phyloP scores from a whole-genome alignment of 2,329 filamentous ascomycete species.

The Penicillium sp. region DNA sequence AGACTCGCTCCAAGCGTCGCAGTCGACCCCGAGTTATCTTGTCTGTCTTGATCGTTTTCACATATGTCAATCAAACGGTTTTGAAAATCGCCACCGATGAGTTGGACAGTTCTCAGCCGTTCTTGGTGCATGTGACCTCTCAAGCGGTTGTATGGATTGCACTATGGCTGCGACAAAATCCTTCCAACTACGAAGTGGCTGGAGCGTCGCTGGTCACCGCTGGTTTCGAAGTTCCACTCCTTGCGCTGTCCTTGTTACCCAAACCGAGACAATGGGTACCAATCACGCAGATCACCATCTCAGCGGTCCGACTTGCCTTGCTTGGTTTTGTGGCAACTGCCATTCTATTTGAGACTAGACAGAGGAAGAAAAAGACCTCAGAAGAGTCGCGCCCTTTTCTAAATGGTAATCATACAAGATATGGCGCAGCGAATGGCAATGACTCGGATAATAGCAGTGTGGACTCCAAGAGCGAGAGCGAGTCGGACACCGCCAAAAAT shows the following conservation, averaged over 20 bases:
- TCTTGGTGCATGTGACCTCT: constrained; percentile 11
- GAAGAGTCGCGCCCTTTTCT: constrained; percentile 7
- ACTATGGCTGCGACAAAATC: constrained; percentile 4
- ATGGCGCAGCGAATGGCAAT: constrained; percentile 1
- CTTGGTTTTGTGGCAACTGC: neutral
- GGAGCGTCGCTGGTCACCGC: constrained; percentile 7
- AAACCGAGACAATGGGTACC: constrained; percentile 6
- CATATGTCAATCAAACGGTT: constrained; percentile 4
- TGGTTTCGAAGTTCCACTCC: constrained; percentile 11
- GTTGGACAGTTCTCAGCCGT: constrained; percentile 7
- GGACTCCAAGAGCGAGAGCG: constrained; percentile 4
- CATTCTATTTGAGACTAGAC: constrained; percentile 1
- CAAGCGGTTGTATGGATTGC: constrained; percentile 4
- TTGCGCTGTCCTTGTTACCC: constrained; percentile 7
- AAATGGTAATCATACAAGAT: constrained; percentile 1
- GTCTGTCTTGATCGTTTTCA: constrained; percentile 3
- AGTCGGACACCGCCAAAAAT: neutral
- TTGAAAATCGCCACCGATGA: constrained; percentile 5
- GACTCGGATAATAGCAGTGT: constrained; percentile 4
- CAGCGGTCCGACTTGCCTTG: neutral
- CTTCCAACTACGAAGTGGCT: constrained; percentile 4
- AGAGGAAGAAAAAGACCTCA: neutral
- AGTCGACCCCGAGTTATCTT: neutral
- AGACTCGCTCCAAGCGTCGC: neutral
- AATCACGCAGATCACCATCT: constrained; percentile 4